Evolutionary conservation across 2,329 filamentous ascomycete species (phyloP).

Genomic region (Colletotrichum shisoi): DNA sequence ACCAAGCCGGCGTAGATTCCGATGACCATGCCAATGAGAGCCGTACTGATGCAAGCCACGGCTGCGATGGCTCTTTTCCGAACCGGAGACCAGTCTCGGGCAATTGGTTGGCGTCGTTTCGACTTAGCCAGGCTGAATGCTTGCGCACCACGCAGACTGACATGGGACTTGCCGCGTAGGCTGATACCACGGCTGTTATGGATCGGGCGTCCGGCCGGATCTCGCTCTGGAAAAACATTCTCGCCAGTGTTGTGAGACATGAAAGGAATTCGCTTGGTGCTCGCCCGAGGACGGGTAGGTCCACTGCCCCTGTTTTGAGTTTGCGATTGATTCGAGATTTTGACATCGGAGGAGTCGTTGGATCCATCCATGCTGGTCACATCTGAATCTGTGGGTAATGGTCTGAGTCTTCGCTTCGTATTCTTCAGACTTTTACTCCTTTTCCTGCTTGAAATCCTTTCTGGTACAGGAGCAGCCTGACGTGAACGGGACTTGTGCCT

Average conservation of each 20-base stretch:
- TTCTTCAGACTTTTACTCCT: slow-evolving; percentile 12
- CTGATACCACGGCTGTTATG: slow-evolving; percentile 51
- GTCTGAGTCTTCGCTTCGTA: slow-evolving; percentile 22
- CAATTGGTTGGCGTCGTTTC: slow-evolving; percentile 70
- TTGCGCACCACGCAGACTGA: slow-evolving; percentile 60
- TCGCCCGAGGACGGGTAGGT: slow-evolving; percentile 32
- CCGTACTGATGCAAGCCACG: slow-evolving; percentile 76
- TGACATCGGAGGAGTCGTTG: slow-evolving; percentile 33
- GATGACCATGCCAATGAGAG: slow-evolving; percentile 72
- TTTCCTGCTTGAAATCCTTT: slow-evolving; percentile 34
- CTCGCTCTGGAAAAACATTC: slow-evolving; percentile 43
- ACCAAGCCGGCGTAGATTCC: slow-evolving; percentile 82
- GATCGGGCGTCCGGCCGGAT: slow-evolving; percentile 43
- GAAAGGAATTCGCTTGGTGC: slow-evolving; percentile 27
- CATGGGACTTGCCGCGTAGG: slow-evolving; percentile 61
- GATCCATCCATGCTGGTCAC: slow-evolving; percentile 35
- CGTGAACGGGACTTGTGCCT: neutral
- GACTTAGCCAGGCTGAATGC: slow-evolving; percentile 62
- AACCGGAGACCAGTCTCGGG: slow-evolving; percentile 72
- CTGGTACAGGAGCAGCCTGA: slow-evolving; percentile 24
- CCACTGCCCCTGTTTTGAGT: slow-evolving; percentile 37
- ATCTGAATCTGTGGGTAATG: slow-evolving; percentile 9
- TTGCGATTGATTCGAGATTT: slow-evolving; percentile 36
- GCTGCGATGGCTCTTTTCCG: slow-evolving; percentile 74
- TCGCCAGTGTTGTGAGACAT: slow-evolving; percentile 36